Base-by-base conservation (phyloP, 148 eudicot species). In the Chenopodium quinoa region DNA sequence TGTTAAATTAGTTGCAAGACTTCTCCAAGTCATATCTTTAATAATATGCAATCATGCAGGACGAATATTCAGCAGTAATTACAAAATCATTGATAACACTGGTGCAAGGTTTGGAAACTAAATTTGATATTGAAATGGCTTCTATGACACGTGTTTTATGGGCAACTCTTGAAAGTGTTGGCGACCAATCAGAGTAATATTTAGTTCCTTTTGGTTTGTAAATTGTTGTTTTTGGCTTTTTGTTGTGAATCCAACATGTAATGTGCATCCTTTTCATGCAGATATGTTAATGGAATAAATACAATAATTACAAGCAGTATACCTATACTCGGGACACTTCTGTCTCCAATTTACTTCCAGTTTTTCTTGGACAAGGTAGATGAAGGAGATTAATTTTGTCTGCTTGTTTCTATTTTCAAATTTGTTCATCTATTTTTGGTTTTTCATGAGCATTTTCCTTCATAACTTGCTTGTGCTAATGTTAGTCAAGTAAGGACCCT, bases 141-240 rank as follows among this genome's bases (percentile, higher is more conserved):
- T 97, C 95, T 84, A 95, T 95, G 99, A 89, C 99, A 75, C 97
- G 97, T 48, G 94, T 95, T 56, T 93, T 94, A 68, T 95, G 99
- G 99, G 93, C 87, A 37, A 91, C 99, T 54, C 93, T 95, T 85
- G 99, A 95, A 88, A 95, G 99, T 87, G 99, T 95, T 83, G 99
- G 99, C 82, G 99, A 95, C 82, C 99, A 95, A 80, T 95, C 99
- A 69, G 97, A 81, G 97, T 95, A 92, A 86, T 89, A 78, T 81
- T 73, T 60, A 25, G 75, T 76, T 60, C 77, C 82, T 84, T 52
- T 37, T 60, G 46, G 69, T 68, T 10, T 25, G 25, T 82, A 13
- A 40, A 63, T 50, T 46, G 44, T 58, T 56, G 4, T 70, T 58
- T 71, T 31, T 78, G 29, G 25, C 22, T n/a, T 80, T 32, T n/a